Evolutionary conservation across 129 eudicot species (phyloP).

Genomic region (Kitagawia praeruptora): DNA sequence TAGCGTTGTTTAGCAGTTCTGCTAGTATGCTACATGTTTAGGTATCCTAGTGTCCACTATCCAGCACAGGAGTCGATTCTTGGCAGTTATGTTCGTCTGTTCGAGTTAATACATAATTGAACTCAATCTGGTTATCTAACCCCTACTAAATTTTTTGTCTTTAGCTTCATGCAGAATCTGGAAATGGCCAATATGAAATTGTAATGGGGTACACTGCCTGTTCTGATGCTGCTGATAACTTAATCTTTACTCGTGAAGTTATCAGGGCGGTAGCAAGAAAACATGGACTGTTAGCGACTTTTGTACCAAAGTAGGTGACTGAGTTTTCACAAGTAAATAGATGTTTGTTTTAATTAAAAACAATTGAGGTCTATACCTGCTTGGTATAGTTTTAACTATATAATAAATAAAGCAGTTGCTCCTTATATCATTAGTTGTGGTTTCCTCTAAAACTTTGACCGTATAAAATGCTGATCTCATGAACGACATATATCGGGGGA

Average conservation of each 20-base stretch:
- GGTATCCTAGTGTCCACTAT: not conserved
- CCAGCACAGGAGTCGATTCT: not conserved
- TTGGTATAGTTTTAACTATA: not conserved
- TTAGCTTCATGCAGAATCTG: conserved; percentile 92
- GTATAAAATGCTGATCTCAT: not conserved
- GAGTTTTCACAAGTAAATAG: not conserved
- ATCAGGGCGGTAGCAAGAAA: conserved; percentile 88
- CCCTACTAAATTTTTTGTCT: conserved; percentile 4
- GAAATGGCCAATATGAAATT: conserved; percentile 84
- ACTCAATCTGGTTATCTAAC: not conserved
- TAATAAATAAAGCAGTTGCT: not conserved
- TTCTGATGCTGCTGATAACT: conserved; percentile 64
- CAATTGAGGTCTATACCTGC: not conserved
- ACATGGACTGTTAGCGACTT: conserved; percentile 82
- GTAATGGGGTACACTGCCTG: conserved; percentile 67
- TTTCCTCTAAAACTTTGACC: not conserved
- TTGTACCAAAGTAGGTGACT: conserved; percentile 79
- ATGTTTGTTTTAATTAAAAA: not conserved
- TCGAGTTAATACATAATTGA: not conserved
- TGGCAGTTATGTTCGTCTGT: not conserved
- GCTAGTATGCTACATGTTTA: not conserved
- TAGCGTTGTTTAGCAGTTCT: not conserved
- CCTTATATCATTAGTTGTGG: not conserved
- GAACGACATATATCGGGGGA: not conserved
- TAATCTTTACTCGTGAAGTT: conserved; percentile 76